Evolutionary conservation across 805 yeast genomes (phyloP), one percentile per base, ranked within the genome.

Genomic region (Cyberlindnera lachancei): DNA sequence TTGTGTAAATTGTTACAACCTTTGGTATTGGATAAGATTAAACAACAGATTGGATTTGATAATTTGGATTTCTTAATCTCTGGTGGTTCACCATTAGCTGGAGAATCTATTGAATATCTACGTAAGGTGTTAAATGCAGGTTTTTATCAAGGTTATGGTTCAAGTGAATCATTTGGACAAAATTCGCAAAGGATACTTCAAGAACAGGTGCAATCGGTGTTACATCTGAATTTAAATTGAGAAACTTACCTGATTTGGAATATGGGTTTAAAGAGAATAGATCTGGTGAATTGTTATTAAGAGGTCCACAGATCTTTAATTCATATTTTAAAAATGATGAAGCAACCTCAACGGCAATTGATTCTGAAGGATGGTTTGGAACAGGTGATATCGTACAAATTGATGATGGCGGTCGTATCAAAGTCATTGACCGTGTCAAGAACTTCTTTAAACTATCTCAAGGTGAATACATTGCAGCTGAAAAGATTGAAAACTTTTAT

Each of bases 381-480:
- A 75, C 83, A 3, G 84, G 85, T 31, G 88, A 79, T 52, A 68
- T 79, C 44, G 84, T 73, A 1, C 55, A 52, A 36, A 53, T 79
- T 31, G 72, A 70, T 35, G 35, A 40, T 2, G 56, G 59, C 6
- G 84, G 87, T 10, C 64, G 79, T 29, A 52, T 82, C 16, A 61
- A 56, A 30, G 75, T 81, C 36, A 67, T 81, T 44, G 92, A 82
- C 49, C 65, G 92, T 40, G 86, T 81, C 24, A 81, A 81, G 62
- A 82, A 81, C 58, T 80, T 81, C 59, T 81, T 80, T 65, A 81
- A 81, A 43, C 52, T 73, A 33, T 62, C 77, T 4, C 79, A 73
- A 50, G 79, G 79, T 30, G 79, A 73, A 56, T 81, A 80, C 53
- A 70, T 81, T 34, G 80, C 86, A 1, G 83, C 86, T 14, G 92